Conservation (phyloP, 768 basidiomycete genomes). For the Termitomyces sp. region DNA sequence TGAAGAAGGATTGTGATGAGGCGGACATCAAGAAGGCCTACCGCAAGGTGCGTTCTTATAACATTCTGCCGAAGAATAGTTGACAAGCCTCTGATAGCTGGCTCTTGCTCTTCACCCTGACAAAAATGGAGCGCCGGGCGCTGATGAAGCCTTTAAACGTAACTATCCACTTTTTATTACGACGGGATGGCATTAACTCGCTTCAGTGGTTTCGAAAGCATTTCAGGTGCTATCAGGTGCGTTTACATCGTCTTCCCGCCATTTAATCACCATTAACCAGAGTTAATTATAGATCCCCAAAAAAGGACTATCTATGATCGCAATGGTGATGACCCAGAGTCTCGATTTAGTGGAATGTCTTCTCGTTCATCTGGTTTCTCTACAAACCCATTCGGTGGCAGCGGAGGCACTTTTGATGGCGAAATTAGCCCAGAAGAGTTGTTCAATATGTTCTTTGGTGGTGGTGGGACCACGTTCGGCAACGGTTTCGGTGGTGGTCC, state of each 20-base stretch:
- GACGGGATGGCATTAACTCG: conserved; percentile 1
- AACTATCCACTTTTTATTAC: conserved; percentile 22
- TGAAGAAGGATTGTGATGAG: conserved; percentile 80
- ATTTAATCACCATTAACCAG: not conserved
- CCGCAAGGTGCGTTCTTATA: conserved; percentile 65
- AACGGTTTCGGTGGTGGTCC: conserved; percentile 52
- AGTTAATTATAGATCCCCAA: conserved; percentile 57
- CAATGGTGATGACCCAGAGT: conserved; percentile 85
- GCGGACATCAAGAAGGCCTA: conserved; percentile 91
- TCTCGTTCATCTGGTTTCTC: conserved; percentile 48
- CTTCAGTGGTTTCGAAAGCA: conserved; percentile 91
- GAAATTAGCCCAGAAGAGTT: conserved; percentile 95
- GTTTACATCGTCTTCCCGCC: not conserved
- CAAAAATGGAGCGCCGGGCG: conserved; percentile 96
- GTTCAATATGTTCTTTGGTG: conserved; percentile 99
- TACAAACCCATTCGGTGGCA: conserved; percentile 42
- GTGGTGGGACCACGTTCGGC: conserved; percentile 49
- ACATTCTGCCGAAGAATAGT: not conserved
- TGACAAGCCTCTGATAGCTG: conserved; percentile 39
- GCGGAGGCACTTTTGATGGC: conserved; percentile 54
- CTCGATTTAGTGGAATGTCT: conserved; percentile 67
- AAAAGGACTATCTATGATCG: conserved; percentile 86
- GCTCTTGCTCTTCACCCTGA: conserved; percentile 88
- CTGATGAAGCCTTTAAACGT: conserved; percentile 99
- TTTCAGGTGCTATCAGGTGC: conserved; percentile 89